Conservation (phyloP, 345 rosid species). For the rapeseed (Brassica napus) region DNA sequence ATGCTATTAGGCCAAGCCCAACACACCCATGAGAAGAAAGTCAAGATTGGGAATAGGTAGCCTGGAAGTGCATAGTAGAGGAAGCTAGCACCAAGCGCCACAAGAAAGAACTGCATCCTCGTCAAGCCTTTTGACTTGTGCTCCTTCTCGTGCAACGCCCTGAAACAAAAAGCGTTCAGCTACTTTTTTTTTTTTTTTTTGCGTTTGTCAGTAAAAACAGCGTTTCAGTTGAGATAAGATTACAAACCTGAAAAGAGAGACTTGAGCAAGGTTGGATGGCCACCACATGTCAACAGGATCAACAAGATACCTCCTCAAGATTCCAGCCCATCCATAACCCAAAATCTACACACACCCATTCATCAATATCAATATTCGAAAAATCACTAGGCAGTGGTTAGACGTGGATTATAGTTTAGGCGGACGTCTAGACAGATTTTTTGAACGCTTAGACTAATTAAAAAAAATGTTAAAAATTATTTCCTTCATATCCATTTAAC, state of each 20-base stretch:
- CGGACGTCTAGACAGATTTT: not conserved
- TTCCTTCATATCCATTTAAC: no score
- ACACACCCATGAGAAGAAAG: constrained; percentile 98
- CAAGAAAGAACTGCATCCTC: constrained; percentile 81
- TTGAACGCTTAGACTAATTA: not conserved
- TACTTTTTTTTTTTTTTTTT: not conserved
- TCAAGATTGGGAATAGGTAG: constrained; percentile 79
- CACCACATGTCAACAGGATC: constrained; percentile 99
- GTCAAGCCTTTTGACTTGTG: constrained; percentile 54
- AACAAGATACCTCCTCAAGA: constrained; percentile 90
- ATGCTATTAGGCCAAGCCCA: constrained; percentile 86
- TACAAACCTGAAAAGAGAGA: constrained; percentile 83
- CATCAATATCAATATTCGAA: not conserved
- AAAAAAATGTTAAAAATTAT: no score
- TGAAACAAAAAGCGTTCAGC: constrained; percentile 36
- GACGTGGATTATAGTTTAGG: not conserved
- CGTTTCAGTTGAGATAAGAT: not conserved
- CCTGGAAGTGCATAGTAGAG: constrained; percentile 82
- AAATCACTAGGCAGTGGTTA: not conserved
- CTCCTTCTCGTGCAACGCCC: constrained; percentile 96
- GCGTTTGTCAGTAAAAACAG: not conserved
- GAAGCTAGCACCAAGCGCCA: constrained; percentile 68
- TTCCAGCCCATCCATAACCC: constrained; percentile 99
- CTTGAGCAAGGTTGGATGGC: constrained; percentile 99
- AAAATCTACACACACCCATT: constrained; percentile 49